Base-by-base conservation (phyloP, 345 rosid genomes). In the Eucalyptus dawsonii region DNA sequence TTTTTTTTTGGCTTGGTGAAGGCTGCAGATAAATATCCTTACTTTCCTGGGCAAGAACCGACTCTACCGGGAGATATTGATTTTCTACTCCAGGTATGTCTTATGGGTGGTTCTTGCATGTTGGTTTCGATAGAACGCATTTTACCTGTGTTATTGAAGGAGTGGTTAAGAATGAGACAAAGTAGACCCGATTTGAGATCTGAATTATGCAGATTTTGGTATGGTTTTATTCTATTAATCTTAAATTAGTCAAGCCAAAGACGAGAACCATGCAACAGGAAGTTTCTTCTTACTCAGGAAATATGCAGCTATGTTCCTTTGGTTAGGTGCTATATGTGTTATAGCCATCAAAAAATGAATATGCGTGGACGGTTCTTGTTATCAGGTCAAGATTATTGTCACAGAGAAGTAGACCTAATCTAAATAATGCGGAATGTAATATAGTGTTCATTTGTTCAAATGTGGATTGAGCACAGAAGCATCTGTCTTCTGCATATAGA, bases 11-110 rank as follows among this genome's bases (percentile, higher is more conserved):
- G n/a, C 44, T 72, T 72, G 16, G 34, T n/a, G 54, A 90, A 97
- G 99, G 98, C 98, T 65, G 95, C 89, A 19, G 95, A 92, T 89
- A 94, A 91, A 88, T 95, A 92, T 89, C 97, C 99, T 85, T 96
- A 95, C 92, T 95, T 93, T 92, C 99, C 99, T n/a, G 99, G 99
- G 65, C 98, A 96, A 91, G 97, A 96, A 93, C 99, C 99, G 89
- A 92, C 93, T 83, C 92, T 96, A 85, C 95, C 93, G 83, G 99
- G 99, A 90, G 90, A 97, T 93, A 88, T 94, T 49, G 95, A 95
- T 92, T 97, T 96, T 93, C 94, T 97, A 94, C 95, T 97, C 62
- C 94, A 96, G 99, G 99, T 96, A 90, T 50, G 44, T 86, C 44
- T 56, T 50, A 19, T 50, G 25, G 37, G 56, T 11, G 56, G 5